These are phyloP conservation scores for Diaporthe vaccinii DNA, from an alignment of 2,329 filamentous ascomycete genomes.

Conservation along the genomic window DNA sequence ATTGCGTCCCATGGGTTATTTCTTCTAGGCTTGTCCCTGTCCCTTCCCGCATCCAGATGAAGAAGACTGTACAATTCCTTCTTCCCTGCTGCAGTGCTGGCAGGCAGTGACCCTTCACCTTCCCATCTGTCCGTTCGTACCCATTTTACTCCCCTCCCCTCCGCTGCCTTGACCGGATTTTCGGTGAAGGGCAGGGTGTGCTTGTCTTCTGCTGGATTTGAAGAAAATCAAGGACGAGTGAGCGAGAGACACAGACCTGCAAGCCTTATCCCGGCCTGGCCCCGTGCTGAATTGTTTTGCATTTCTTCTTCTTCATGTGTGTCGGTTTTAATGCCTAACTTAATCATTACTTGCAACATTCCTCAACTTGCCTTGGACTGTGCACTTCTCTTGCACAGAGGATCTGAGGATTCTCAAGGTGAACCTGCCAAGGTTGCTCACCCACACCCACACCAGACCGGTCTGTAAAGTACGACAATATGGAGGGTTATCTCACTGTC, in stretches of 20 bases:
- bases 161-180: constrained; percentile 12
- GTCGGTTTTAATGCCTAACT: constrained; percentile 36
- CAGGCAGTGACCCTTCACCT: constrained; percentile 27
- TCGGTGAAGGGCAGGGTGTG: constrained; percentile 34
- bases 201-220: constrained; percentile 24
- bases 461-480: constrained; percentile 44
- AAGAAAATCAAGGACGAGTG: constrained; percentile 32
- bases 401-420: constrained; percentile 21
- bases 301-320: constrained; percentile 34
- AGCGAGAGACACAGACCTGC: constrained; percentile 16
- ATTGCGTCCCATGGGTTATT: constrained; percentile 32
- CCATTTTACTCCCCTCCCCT: constrained; percentile 21
- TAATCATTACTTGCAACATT: constrained; percentile 23
- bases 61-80: constrained; percentile 23
- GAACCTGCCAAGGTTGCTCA: constrained; percentile 29
- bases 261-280: constrained; percentile 26
- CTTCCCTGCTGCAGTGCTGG: constrained; percentile 32
- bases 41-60: constrained; percentile 22
- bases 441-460: constrained; percentile 12
- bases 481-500: constrained; percentile 65
- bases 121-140: constrained; percentile 13
- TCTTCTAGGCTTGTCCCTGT: constrained; percentile 38
- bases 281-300: constrained; percentile 27
- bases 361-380: constrained; percentile 8
- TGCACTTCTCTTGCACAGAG: constrained; percentile 19